A percentile compares a stretch with the other conserved stretches of the same genome.
Evolutionary conservation across 2,329 filamentous ascomycete genomes (phyloP).

Genomic region (Aspergillus sp.): DNA sequence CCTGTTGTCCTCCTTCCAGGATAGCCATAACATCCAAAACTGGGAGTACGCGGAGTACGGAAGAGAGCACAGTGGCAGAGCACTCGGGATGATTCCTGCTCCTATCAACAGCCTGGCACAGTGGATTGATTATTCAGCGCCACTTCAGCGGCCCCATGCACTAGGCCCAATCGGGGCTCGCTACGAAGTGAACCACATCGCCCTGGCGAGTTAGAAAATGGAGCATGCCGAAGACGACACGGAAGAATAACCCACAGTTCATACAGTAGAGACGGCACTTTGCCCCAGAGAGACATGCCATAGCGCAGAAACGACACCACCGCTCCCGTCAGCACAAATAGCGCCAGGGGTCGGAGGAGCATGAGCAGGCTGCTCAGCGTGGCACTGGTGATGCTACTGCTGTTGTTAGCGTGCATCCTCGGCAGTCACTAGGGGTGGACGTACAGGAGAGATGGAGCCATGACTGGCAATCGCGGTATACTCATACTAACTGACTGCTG

Average conservation of each 20-base stretch:
- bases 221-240: not conserved
- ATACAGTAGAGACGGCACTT: slow-evolving; percentile 1
- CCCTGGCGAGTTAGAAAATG: not conserved
- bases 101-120: too few species aligned
- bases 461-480: too few species aligned
- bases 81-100: too few species aligned
- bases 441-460: too few species aligned
- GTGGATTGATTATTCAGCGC: not conserved
- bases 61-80: too few species aligned
- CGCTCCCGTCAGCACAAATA: not conserved
- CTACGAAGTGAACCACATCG: slow-evolving; percentile 2
- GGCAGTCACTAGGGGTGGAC: too few species aligned
- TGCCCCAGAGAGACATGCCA: not conserved
- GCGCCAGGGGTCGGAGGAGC: not conserved
- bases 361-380: not conserved
- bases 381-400: not conserved
- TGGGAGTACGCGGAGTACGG: too few species aligned
- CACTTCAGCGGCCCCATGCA: not conserved
- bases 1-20: too few species aligned
- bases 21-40: too few species aligned
- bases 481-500: too few species aligned
- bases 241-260: slow-evolving; percentile 1
- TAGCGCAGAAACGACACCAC: not conserved
- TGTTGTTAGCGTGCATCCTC: not conserved
- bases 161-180: not conserved